These are phyloP conservation scores for Linnemannia zychae DNA, from an alignment of 192 early-diverging fungal genomes.

Conservation along the genomic window DNA sequence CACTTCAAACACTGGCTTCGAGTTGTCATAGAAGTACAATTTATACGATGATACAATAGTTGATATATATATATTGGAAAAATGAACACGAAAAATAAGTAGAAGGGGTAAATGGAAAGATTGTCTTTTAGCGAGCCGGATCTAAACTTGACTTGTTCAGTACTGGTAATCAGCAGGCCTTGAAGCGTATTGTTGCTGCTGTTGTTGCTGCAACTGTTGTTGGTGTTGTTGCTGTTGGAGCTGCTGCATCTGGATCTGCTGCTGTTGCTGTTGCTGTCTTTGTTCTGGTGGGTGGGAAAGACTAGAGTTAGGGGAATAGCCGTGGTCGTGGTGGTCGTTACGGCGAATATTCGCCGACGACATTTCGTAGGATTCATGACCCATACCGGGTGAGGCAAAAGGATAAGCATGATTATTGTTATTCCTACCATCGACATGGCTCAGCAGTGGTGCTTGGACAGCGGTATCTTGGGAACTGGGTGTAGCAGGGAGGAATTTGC, in stretches of 20 bases:
- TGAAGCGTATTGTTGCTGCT: slow-evolving; percentile 22
- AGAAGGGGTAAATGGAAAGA: background rate
- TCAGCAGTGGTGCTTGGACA: slow-evolving; percentile 20
- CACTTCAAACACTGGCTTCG: slow-evolving; percentile 79
- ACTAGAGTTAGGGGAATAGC: background rate
- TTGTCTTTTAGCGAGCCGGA: too few species aligned
- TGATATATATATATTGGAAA: background rate
- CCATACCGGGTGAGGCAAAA: slow-evolving; percentile 10
- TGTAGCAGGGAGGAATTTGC: background rate
- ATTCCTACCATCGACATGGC: slow-evolving; percentile 24
- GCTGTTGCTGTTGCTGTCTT: slow-evolving; percentile 23
- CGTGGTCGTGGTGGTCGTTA: background rate
- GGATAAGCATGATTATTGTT: background rate
- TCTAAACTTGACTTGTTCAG: too few species aligned
- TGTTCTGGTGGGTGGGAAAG: slow-evolving; percentile 15
- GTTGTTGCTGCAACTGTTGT: slow-evolving; percentile 26
- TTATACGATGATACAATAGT: background rate
- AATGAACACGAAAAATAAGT: background rate
- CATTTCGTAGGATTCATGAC: slow-evolving; percentile 30
- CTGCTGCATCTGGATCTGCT: slow-evolving; percentile 6
- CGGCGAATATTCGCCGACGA: background rate
- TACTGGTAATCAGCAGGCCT: slow-evolving; percentile 36
- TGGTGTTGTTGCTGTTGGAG: slow-evolving; percentile 26
- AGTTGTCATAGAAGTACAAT: slow-evolving; percentile 57
- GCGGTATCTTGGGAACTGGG: slow-evolving; percentile 1